These are phyloP conservation scores for Sanghuangporus sanghuang DNA, from an alignment of 1,284 basidiomycete species.

Conservation along the genomic window DNA sequence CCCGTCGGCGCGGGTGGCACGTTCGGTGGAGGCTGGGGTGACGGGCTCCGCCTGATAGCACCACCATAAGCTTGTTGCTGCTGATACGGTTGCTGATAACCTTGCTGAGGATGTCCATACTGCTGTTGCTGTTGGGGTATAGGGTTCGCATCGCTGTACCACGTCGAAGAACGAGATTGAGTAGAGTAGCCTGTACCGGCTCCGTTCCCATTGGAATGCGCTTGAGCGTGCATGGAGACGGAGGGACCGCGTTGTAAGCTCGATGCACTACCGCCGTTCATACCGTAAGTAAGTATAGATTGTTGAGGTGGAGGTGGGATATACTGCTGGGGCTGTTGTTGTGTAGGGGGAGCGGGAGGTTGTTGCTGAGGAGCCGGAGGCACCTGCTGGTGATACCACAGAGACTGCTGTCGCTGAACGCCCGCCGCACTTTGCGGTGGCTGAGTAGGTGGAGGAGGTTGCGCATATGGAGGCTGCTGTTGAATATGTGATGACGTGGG, in stretches of 20 bases:
- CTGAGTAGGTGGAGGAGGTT: constrained; percentile 11
- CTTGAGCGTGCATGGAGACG: background rate
- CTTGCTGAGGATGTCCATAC: background rate
- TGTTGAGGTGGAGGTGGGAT: constrained; percentile 23
- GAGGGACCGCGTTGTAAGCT: constrained; percentile 16
- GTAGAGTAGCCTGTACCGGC: background rate
- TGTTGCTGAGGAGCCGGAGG: constrained; percentile 24
- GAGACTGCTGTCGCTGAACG: constrained; percentile 7
- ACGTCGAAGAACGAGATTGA: constrained; percentile 2
- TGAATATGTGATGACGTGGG: constrained; percentile 1
- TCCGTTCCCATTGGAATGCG: constrained; percentile 18
- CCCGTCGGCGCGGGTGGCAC: constrained; percentile 47
- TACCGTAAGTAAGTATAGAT: constrained; percentile 26
- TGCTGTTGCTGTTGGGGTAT: background rate
- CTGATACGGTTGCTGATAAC: background rate
- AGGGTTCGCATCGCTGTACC: background rate
- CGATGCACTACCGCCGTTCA: constrained; percentile 14
- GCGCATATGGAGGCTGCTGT: constrained; percentile 9
- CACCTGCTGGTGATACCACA: constrained; percentile 19
- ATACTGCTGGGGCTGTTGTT: constrained; percentile 24
- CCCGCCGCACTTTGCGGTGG: background rate
- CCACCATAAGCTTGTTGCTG: background rate
- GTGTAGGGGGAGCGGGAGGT: constrained; percentile 23
- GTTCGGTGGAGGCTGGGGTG: constrained; percentile 9
- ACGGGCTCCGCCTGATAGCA: constrained; percentile 2